A percentile compares a stretch with the other conserved stretches of the same genome.
Evolutionary conservation across 2,329 filamentous ascomycete genomes (phyloP).

Genomic region (Clonostachys rhizophaga): DNA sequence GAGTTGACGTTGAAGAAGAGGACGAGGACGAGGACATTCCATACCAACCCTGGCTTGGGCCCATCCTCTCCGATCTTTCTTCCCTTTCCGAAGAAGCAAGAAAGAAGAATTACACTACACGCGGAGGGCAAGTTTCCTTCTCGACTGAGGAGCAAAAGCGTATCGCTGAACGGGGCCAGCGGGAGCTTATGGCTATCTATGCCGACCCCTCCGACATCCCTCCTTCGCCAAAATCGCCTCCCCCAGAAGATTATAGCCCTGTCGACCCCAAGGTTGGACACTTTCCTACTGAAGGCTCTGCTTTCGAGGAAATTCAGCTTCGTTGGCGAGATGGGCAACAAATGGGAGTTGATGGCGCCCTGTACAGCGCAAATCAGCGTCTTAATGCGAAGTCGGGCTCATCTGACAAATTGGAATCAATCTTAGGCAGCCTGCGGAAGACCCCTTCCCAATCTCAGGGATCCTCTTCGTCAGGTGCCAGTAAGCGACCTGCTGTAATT

Average conservation of each 20-base stretch:
- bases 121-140: constrained; percentile 46
- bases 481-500: not conserved
- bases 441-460: constrained; percentile 9
- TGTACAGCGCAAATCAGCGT: constrained; percentile 36
- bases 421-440: constrained; percentile 23
- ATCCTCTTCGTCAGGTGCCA: not conserved
- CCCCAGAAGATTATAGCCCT: constrained; percentile 20
- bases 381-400: constrained; percentile 29
- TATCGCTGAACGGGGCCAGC: constrained; percentile 52
- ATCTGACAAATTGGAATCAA: constrained; percentile 30
- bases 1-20: constrained; percentile 40
- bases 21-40: constrained; percentile 51
- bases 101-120: constrained; percentile 44
- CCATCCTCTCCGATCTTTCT: constrained; percentile 39
- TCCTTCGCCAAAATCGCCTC: constrained; percentile 49
- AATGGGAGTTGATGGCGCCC: constrained; percentile 34
- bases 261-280: constrained; percentile 18
- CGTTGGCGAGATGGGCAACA: constrained; percentile 42
- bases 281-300: constrained; percentile 31
- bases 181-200: constrained; percentile 59
- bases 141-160: constrained; percentile 49
- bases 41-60: constrained; percentile 47
- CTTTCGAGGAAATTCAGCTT: constrained; percentile 41
- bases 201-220: constrained; percentile 49
- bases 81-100: constrained; percentile 37